Evolutionary conservation across 2,329 filamentous ascomycete genomes (phyloP), one percentile per base, ranked within the genome.

Genomic region (Pyrenophora seminiperda): DNA sequence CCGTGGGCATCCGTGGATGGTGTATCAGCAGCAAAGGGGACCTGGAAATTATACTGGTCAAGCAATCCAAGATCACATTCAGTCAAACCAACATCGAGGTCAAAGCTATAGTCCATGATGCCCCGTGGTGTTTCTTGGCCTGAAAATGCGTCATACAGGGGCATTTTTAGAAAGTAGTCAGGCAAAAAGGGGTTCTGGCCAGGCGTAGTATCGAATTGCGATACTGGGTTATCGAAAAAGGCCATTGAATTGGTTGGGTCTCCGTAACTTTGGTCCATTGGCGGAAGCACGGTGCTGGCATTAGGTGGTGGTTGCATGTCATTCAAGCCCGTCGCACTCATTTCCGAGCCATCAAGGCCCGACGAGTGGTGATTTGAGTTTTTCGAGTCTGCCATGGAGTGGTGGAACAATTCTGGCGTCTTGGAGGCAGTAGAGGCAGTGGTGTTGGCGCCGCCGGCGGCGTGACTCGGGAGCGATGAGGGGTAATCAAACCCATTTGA

Each of bases 81-180:
- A 41, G 75, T 77, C 14, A 79, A 63, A 33, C 76, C 74, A 45
- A 78, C 67, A 45, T 77, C 75, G 31, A 75, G 72, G 45, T 78
- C 72, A 13, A 77, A 73, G 37, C 73, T 75, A 49, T 75, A 73
- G 39, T 77, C 76, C 55, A 77, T 69, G 7, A 77, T 66, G 7
- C 76, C 75, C 17, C 75, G 72, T 11, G 76, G 76, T 5, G 75
- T 77, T 56, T 69, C 73, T 24, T 74, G 72, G 4, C 75, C 75
- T 13, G 67, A 68, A 17, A 58, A 65, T 2, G 61, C 41, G 9
- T 72, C 68, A 27, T 59, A 59, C 1, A 58, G 58, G 10, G 66
- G 67, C 63, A 71, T 65, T 7, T 65, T 67, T 3, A 63, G 66
- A 34, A 68, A 59, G 41, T 66, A 65, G 32, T 70, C 63, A 6